Conservation (phyloP, 345 rosid genomes). For the Clausena lansium region DNA sequence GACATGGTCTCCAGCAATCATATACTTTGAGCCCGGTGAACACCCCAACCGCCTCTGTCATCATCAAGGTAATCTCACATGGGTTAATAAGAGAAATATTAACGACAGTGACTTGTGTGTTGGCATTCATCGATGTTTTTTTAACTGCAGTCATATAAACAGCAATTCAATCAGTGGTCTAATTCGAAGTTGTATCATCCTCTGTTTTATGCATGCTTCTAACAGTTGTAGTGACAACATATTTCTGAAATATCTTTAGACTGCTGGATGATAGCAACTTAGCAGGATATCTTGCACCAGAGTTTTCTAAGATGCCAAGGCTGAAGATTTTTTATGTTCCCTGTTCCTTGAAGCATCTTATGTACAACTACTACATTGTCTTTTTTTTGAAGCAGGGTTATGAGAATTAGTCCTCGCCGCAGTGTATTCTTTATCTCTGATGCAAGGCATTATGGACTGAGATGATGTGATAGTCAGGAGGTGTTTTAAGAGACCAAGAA, state of each 20-base stretch:
- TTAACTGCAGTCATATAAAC: too few relatives aligned
- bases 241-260: too few relatives aligned
- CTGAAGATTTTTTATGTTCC: constrained; percentile 19
- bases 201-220: too few relatives aligned
- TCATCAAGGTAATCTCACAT: constrained; percentile 71
- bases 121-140: too few relatives aligned
- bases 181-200: too few relatives aligned
- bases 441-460: too few relatives aligned
- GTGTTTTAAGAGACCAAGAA: too few relatives aligned
- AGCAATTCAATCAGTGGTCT: too few relatives aligned
- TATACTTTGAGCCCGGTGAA: constrained; percentile 85
- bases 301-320: constrained; percentile 59
- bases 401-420: neutral
- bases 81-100: neutral
- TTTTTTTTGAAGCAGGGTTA: neutral
- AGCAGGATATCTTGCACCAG: constrained; percentile 77
- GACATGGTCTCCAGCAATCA: too few relatives aligned
- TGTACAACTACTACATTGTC: neutral
- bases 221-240: too few relatives aligned
- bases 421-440: neutral
- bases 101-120: neutral
- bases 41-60: constrained; percentile 65
- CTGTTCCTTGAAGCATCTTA: constrained; percentile 63
- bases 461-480: too few relatives aligned
- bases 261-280: constrained; percentile 83